Evolutionary conservation across 768 basidiomycete species (phyloP).

Genomic region (Agrocybe praecox): DNA sequence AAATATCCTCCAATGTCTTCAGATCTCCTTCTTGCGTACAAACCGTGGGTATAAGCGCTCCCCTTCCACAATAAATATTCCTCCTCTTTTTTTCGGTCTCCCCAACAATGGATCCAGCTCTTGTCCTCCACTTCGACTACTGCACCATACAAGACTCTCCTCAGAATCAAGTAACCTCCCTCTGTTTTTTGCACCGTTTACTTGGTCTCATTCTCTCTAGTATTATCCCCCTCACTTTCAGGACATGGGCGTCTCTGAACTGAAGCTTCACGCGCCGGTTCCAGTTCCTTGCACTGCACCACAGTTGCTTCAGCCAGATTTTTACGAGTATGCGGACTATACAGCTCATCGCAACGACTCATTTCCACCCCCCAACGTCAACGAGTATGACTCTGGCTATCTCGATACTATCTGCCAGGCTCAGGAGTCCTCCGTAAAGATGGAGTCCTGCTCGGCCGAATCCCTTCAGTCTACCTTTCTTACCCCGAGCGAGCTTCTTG

Average conservation of each 20-base stretch:
- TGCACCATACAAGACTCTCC: background rate
- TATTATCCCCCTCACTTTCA: background rate
- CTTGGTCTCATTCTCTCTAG: background rate
- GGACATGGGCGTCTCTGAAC: background rate
- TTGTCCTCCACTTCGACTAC: conserved; percentile 6
- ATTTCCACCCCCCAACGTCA: too few relatives aligned
- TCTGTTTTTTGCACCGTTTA: background rate
- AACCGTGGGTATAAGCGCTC: conserved; percentile 33
- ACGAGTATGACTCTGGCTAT: background rate
- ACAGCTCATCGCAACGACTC: too few relatives aligned
- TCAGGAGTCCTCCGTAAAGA: conserved; percentile 6
- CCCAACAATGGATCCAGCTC: conserved; percentile 5
- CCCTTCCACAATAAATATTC: conserved; percentile 14
- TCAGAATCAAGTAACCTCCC: too few relatives aligned
- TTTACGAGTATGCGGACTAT: background rate
- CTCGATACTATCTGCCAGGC: conserved; percentile 5
- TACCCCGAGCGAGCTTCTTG: conserved; percentile 66
- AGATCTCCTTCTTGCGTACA: conserved; percentile 28
- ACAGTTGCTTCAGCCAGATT: conserved; percentile 6
- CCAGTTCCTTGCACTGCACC: conserved; percentile 10
- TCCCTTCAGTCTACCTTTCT: conserved; percentile 46
- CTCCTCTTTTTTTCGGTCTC: conserved; percentile 2
- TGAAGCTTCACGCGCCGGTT: conserved; percentile 16
- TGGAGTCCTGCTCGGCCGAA: conserved; percentile 1
- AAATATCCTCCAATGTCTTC: conserved; percentile 7